Evolutionary conservation across 306 rosid species (phyloP), one percentile per base, ranked within the genome.

Genomic region (Gleditsia sinensis): DNA sequence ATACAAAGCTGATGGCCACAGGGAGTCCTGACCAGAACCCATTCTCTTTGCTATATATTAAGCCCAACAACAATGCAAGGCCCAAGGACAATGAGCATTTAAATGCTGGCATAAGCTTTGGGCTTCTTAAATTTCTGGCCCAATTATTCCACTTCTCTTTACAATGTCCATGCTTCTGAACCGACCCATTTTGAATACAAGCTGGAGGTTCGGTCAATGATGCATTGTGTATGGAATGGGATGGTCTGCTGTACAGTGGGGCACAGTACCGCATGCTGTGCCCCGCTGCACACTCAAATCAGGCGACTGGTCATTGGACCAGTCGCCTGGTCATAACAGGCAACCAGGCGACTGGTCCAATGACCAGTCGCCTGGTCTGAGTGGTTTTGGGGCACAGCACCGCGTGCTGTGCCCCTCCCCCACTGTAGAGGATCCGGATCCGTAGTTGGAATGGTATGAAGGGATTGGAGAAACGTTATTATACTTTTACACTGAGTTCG

Each of bases 21-120:
- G 91, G 80, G 11, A 91, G 91, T 25, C 91, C 92, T 14, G 93
- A 72, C 97, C 93, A 87, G 2, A 21, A 69, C 11, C 91, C 95
- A 17, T 86, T 82, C 19, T 78, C 74, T 59, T 87, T 86, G 76
- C 88, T 86, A 42, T 87, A 91, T 1, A 66, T 21, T 55, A 84
- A 58, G 49, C 97, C 96, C 64, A 89, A 70, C 45, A 86, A 69
- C 20, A 89, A 88, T 0, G 97, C 72, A 2, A 86, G 74, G 16
- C 93, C 95, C 78, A 89, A 40, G 0, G 97, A 80, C 51, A 91
- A 55, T 2, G 90, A 83, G 67, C 72, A 79, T 43, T 81, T 89
- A 13, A 86, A 45, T 1, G 93, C 93, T 3, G 82, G 63, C 11
- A 80, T 55, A 9, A 84, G 39, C 59, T 81, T 84, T 45, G 76